Percentiles rank a stretch among this genome's conserved stretches.
phyloP scores from a whole-genome alignment of 371 early-diverging fungal species.

The Gilbertella persicaria region DNA sequence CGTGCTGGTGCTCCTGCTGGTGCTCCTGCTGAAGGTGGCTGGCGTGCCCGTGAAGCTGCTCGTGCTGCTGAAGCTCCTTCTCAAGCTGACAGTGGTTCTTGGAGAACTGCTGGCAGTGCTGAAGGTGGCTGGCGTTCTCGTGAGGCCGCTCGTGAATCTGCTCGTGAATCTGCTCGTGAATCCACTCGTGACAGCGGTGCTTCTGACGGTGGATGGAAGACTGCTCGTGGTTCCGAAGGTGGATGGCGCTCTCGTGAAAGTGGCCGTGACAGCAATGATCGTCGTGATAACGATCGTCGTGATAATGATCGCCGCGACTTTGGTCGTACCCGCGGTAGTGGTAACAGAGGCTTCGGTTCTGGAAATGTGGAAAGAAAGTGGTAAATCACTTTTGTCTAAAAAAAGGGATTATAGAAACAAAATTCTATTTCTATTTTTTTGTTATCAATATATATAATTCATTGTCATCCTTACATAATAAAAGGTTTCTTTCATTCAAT shows the following conservation, averaged over 20 bases:
- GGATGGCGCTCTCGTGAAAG: not conserved
- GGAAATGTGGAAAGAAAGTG: not conserved
- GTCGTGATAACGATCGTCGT: not conserved
- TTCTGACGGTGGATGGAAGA: not conserved
- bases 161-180: not conserved
- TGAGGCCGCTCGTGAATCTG: not conserved
- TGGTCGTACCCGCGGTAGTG: not conserved
- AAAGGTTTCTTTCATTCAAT: no score
- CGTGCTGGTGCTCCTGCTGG: conserved; percentile 2
- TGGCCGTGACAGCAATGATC: not conserved
- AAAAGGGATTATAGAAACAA: not conserved
- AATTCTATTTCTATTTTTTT: no score
- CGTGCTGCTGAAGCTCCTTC: conserved; percentile 9
- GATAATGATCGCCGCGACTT: not conserved
- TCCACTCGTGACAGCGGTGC: not conserved
- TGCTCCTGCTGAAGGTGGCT: conserved; percentile 6
- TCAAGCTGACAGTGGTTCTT: no score
- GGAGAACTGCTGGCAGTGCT: not conserved
- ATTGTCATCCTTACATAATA: no score
- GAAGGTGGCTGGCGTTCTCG: not conserved
- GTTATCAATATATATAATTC: no score
- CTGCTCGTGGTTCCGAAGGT: not conserved
- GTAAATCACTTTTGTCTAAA: not conserved
- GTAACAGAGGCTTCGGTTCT: not conserved
- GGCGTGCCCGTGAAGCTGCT: conserved; percentile 13